Percentiles rank a stretch among this genome's conserved stretches.
Conservation (phyloP, 2,329 filamentous ascomycete genomes). For the Aspergillus fructus region DNA sequence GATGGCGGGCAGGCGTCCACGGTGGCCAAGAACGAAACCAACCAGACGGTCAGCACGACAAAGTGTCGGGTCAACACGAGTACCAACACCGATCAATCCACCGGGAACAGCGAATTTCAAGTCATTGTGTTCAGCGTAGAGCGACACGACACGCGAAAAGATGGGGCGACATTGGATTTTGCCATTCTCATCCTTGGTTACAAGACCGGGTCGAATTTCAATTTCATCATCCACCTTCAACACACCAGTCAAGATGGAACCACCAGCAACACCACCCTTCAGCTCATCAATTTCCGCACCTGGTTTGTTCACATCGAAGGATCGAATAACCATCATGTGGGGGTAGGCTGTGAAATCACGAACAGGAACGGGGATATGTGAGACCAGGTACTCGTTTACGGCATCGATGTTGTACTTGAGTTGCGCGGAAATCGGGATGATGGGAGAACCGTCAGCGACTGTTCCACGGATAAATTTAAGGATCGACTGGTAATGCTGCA, state of each 20-base stretch:
- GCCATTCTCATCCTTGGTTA: conserved; percentile 90
- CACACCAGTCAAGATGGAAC: conserved; percentile 92
- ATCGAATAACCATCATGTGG: conserved; percentile 99
- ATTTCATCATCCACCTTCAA: conserved; percentile 97
- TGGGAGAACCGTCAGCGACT: conserved; percentile 88
- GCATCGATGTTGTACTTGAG: conserved; percentile 99
- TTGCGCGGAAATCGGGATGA: conserved; percentile 96
- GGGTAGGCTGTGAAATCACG: conserved; percentile 90
- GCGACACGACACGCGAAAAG: conserved; percentile 88
- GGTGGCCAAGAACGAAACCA: conserved; percentile 93
- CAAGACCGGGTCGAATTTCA: conserved; percentile 97
- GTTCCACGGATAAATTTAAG: conserved; percentile 98
- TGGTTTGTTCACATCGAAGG: conserved; percentile 99
- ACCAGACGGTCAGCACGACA: conserved; percentile 99
- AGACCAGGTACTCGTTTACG: conserved; percentile 93
- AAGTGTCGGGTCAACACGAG: conserved; percentile 92
- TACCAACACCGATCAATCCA: conserved; percentile 97
- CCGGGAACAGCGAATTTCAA: conserved; percentile 97
- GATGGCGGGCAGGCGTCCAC: conserved; percentile 90
- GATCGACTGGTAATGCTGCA: conserved; percentile 94
- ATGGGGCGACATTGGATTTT: conserved; percentile 96
- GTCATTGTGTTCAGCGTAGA: conserved; percentile 97
- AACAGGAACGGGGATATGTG: conserved; percentile 86
- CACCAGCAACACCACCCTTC: conserved; percentile 97
- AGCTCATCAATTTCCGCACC: conserved; percentile 98